A percentile compares a stretch with the other conserved stretches of the same genome.
Evolutionary conservation across 495 filamentous ascomycete genomes (phyloP).

Genomic region (Annulohypoxylon bovei): DNA sequence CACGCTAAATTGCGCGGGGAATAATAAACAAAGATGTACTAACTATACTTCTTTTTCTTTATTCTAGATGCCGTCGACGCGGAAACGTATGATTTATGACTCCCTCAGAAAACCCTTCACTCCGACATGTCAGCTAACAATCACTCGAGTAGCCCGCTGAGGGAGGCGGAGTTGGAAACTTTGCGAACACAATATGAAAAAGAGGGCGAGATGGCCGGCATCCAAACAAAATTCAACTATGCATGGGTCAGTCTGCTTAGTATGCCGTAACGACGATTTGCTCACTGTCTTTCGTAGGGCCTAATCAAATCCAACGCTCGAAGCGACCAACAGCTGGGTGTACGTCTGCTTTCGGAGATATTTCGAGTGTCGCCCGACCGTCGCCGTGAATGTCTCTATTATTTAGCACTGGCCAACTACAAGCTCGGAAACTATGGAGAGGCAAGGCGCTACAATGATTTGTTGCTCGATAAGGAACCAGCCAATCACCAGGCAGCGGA

Average conservation of each 20-base stretch:
- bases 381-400: conserved; percentile 96
- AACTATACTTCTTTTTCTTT: conserved; percentile 16
- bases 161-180: conserved; percentile 88
- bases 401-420: conserved; percentile 95
- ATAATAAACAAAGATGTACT: conserved; percentile 13
- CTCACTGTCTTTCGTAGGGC: conserved; percentile 64
- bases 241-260: conserved; percentile 78
- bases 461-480: conserved; percentile 87
- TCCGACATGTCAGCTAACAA: conserved; percentile 10
- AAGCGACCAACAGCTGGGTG: conserved; percentile 91
- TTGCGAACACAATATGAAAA: conserved; percentile 93
- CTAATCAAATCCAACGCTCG: conserved; percentile 90
- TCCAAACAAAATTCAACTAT: conserved; percentile 99
- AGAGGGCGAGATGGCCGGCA: conserved; percentile 93
- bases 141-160: conserved; percentile 73
- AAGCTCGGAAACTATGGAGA: conserved; percentile 98
- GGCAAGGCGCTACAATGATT: conserved; percentile 91
- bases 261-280: not conserved
- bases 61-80: conserved; percentile 91
- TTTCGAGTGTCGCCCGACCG: conserved; percentile 91
- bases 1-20: not conserved
- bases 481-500: conserved; percentile 88
- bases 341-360: conserved; percentile 94
- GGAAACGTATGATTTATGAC: conserved; percentile 78
- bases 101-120: not conserved